Conservation (phyloP, 1,284 basidiomycete genomes). For the Erythrobasidium hasegawianum region DNA sequence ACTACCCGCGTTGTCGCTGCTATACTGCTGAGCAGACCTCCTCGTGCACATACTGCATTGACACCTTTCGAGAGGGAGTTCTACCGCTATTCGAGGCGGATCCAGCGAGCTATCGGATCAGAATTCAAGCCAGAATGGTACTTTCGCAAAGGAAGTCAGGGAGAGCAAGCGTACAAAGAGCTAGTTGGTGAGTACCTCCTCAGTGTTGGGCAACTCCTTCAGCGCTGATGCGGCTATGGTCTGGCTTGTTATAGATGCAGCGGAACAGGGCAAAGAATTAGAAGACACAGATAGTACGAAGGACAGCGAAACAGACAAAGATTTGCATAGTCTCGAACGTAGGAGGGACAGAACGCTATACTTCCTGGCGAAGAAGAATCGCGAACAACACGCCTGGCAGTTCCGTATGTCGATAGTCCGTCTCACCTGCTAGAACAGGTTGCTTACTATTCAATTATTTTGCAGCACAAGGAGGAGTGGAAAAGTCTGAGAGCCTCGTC, state of each 20-base stretch:
- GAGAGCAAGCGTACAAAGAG: constrained; percentile 67
- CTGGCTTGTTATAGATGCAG: constrained; percentile 49
- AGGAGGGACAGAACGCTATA: constrained; percentile 80
- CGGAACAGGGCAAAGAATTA: constrained; percentile 66
- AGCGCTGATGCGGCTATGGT: background rate
- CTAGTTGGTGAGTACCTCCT: constrained; percentile 29
- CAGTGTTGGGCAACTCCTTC: no score
- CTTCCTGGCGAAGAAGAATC: constrained; percentile 63
- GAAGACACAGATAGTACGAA: constrained; percentile 64
- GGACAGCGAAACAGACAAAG: constrained; percentile 58
- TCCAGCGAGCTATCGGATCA: constrained; percentile 79
- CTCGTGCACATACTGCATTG: constrained; percentile 39
- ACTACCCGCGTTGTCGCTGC: constrained; percentile 42
- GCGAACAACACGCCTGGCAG: constrained; percentile 63
- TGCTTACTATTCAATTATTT: background rate
- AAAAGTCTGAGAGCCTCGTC: constrained; percentile 58
- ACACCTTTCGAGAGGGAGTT: constrained; percentile 73
- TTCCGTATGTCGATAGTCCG: constrained; percentile 55
- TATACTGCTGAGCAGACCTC: constrained; percentile 42
- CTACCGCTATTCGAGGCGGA: constrained; percentile 76
- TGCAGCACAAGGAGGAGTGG: constrained; percentile 56
- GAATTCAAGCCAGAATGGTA: constrained; percentile 86
- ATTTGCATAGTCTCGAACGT: constrained; percentile 69
- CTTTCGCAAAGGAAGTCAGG: constrained; percentile 86
- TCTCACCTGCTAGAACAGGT: background rate